These are phyloP conservation scores for Quercus berberidifolia DNA, from an alignment of 306 rosid species.

Conservation along the genomic window DNA sequence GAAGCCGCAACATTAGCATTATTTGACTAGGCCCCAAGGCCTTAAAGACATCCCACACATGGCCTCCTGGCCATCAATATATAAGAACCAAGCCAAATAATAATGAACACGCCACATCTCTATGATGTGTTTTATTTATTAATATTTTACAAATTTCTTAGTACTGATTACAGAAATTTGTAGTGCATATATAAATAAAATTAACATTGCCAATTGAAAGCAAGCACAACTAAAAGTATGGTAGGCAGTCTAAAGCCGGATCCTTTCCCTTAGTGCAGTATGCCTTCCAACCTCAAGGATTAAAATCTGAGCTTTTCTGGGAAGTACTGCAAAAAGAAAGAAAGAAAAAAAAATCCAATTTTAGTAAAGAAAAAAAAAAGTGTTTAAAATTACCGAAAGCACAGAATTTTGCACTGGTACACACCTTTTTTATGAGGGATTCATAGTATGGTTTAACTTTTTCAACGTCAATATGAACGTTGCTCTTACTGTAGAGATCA, in stretches of 20 bases:
- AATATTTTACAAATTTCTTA: not conserved
- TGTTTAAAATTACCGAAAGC: not conserved
- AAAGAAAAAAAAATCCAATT: no score
- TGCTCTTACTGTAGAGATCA: conserved; percentile 13
- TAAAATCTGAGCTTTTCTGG: not conserved
- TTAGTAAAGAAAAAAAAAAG: not conserved
- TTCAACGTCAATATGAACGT: not conserved
- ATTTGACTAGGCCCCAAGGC: no score
- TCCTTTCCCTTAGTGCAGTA: not conserved
- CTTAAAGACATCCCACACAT: no score
- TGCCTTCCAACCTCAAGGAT: not conserved
- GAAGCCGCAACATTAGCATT: no score
- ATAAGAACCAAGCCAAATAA: no score
- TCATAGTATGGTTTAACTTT: conserved; percentile 9
- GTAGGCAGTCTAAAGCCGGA: not conserved
- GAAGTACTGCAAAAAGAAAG: not conserved
- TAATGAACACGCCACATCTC: not conserved
- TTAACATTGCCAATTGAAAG: not conserved
- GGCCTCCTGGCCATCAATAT: no score
- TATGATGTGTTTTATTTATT: not conserved
- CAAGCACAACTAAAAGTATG: not conserved
- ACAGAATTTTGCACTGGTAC: not conserved
- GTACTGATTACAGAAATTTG: not conserved
- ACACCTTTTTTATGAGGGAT: conserved; percentile 6
- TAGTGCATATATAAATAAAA: not conserved